These are phyloP conservation scores for Phallus indusiatus DNA, from an alignment of 768 basidiomycete species.

Conservation along the genomic window DNA sequence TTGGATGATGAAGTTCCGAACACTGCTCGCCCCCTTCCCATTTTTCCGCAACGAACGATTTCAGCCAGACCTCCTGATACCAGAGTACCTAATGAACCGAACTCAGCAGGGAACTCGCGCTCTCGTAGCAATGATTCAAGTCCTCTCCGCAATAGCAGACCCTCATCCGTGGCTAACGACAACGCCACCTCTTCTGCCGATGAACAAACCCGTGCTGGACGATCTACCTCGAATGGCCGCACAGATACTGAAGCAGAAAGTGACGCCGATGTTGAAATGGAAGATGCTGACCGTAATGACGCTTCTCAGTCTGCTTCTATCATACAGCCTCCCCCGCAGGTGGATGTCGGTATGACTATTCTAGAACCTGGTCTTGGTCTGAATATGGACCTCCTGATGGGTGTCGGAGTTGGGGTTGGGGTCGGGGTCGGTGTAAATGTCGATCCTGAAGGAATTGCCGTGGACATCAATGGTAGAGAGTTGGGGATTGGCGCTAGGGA, in stretches of 20 bases:
- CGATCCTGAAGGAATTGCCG: background rate
- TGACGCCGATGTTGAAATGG: constrained; percentile 57
- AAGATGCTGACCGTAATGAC: background rate
- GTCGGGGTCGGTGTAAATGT: background rate
- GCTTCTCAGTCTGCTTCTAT: constrained; percentile 5
- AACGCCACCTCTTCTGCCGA: constrained; percentile 6
- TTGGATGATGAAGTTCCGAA: background rate
- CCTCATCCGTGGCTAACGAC: constrained; percentile 25
- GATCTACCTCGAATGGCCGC: constrained; percentile 41
- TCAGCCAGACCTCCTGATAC: background rate
- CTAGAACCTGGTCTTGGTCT: constrained; percentile 10
- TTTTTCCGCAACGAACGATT: background rate
- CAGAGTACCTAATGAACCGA: background rate
- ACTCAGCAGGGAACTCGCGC: background rate
- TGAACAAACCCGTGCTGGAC: background rate
- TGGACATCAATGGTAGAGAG: constrained; percentile 1
- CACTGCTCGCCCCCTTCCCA: background rate
- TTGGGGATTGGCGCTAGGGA: background rate
- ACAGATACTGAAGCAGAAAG: constrained; percentile 75
- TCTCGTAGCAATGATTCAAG: background rate
- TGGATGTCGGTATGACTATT: constrained; percentile 3
- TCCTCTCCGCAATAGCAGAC: constrained; percentile 17
- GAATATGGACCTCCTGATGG: constrained; percentile 13
- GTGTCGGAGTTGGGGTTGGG: constrained; percentile 8
- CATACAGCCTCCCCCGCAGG: constrained; percentile 9